Conservation (phyloP, 805 yeast species). For the Gaillardinia entomophila region DNA sequence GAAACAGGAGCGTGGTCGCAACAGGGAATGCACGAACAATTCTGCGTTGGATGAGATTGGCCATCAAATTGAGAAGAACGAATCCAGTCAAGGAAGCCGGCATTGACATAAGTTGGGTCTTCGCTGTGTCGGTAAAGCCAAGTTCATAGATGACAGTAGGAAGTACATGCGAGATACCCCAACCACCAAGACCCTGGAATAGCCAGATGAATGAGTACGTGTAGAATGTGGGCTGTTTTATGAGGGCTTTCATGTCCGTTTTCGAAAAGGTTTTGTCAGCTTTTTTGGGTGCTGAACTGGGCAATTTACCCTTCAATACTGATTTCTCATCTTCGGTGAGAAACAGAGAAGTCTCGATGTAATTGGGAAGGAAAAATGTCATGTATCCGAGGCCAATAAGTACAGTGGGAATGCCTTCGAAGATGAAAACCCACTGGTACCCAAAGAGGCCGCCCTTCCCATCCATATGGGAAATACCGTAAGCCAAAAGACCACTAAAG, state of each 20-base stretch:
- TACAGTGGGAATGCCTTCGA: conserved; percentile 8
- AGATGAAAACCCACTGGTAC: conserved; percentile 9
- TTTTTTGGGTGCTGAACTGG: conserved; percentile 6
- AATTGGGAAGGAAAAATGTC: conserved; percentile 7
- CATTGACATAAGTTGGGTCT: conserved; percentile 13
- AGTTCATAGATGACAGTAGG: conserved; percentile 13
- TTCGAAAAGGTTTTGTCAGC: conserved; percentile 4
- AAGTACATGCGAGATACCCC: conserved; percentile 12
- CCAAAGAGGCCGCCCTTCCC: conserved; percentile 5
- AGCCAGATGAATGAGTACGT: conserved; percentile 8
- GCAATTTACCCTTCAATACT: conserved; percentile 2
- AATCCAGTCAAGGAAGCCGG: conserved; percentile 14
- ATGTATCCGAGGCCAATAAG: conserved; percentile 4
- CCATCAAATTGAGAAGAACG: conserved; percentile 6
- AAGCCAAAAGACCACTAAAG: conserved; percentile 15
- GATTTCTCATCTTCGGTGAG: conserved; percentile 6
- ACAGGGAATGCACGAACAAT: conserved; percentile 7
- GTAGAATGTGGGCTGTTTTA: conserved; percentile 8
- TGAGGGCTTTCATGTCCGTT: conserved; percentile 5
- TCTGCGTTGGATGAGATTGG: conserved; percentile 5
- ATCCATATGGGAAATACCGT: conserved; percentile 8
- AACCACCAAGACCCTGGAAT: conserved; percentile 12
- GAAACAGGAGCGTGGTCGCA: conserved; percentile 6
- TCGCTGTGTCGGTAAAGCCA: conserved; percentile 14
- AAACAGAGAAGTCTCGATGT: conserved; percentile 7